Percentiles rank a stretch among this genome's conserved stretches.
Conservation (phyloP, 2,329 filamentous ascomycete genomes). For the Huntiella bhutanensis region DNA sequence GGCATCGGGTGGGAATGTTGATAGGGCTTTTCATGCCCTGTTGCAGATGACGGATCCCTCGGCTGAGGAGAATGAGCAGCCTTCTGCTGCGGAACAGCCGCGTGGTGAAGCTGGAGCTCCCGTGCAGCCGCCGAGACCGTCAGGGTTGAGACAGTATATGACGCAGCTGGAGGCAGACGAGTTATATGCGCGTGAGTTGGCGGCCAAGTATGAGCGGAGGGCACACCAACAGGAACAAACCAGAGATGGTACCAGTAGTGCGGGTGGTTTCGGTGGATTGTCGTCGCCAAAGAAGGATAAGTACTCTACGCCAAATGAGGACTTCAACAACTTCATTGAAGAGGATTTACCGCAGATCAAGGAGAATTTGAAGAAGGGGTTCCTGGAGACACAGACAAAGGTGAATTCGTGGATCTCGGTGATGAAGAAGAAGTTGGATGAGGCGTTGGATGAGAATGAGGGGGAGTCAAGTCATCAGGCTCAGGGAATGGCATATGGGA, state of each 20-base stretch:
- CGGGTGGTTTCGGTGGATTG: constrained; percentile 20
- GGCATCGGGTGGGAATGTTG: constrained; percentile 72
- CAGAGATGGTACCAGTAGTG: constrained; percentile 16
- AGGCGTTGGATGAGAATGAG: constrained; percentile 54
- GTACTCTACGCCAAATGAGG: constrained; percentile 30
- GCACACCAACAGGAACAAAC: constrained; percentile 38
- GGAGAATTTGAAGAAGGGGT: constrained; percentile 86
- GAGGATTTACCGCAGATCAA: constrained; percentile 87
- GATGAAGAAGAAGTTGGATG: constrained; percentile 84
- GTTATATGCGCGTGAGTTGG: constrained; percentile 76
- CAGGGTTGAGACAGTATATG: constrained; percentile 38
- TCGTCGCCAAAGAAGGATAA: too few relatives aligned
- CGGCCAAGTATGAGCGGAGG: constrained; percentile 50
- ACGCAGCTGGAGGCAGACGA: constrained; percentile 83
- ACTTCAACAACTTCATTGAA: constrained; percentile 65
- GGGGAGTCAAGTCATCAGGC: constrained; percentile 2
- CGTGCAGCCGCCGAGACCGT: constrained; percentile 61
- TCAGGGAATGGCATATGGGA: constrained; percentile 15
- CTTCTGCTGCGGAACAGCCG: constrained; percentile 21
- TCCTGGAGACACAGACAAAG: constrained; percentile 79
- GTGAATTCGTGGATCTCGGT: constrained; percentile 86
- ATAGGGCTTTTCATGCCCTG: constrained; percentile 88
- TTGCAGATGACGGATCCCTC: constrained; percentile 71
- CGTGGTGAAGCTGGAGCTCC: constrained; percentile 20
- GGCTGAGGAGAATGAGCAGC: constrained; percentile 38